These are phyloP conservation scores for Irpex rosettiformis DNA, from an alignment of 1,284 basidiomycete genomes.

Conservation along the genomic window DNA sequence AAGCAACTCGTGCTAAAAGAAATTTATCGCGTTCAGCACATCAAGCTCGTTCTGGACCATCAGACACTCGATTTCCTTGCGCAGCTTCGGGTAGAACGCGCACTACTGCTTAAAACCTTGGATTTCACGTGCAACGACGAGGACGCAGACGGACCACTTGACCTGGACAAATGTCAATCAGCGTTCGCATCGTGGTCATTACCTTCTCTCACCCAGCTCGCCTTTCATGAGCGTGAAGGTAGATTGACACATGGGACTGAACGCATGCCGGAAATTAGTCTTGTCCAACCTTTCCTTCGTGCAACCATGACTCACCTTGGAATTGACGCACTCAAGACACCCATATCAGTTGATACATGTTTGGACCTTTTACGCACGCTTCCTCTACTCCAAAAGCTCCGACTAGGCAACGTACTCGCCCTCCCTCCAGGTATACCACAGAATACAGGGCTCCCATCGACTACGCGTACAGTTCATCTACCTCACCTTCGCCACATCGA, in stretches of 20 bases:
- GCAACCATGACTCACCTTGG: neutral
- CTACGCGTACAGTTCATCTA: neutral
- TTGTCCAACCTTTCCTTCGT: neutral
- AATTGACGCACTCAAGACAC: neutral
- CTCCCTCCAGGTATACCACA: neutral
- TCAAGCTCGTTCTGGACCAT: neutral
- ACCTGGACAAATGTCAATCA: too few species aligned
- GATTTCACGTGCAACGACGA: too few species aligned
- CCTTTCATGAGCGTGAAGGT: too few species aligned
- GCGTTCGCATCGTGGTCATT: too few species aligned
- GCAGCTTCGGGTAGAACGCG: too few species aligned
- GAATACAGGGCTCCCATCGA: neutral
- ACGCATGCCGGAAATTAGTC: too few species aligned
- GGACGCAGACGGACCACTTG: too few species aligned
- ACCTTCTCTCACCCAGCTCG: too few species aligned
- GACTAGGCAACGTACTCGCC: neutral
- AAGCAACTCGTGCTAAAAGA: neutral
- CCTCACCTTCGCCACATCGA: neutral
- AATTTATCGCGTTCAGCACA: neutral
- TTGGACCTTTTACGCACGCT: neutral
- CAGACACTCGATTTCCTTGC: too few species aligned
- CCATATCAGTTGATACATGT: neutral
- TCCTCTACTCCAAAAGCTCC: neutral
- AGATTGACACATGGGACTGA: too few species aligned
- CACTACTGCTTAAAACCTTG: too few species aligned